A percentile compares a stretch with the other conserved stretches of the same genome.
phyloP scores from a whole-genome alignment of 495 filamentous ascomycete genomes.

The Penicillium dipodomyicola region DNA sequence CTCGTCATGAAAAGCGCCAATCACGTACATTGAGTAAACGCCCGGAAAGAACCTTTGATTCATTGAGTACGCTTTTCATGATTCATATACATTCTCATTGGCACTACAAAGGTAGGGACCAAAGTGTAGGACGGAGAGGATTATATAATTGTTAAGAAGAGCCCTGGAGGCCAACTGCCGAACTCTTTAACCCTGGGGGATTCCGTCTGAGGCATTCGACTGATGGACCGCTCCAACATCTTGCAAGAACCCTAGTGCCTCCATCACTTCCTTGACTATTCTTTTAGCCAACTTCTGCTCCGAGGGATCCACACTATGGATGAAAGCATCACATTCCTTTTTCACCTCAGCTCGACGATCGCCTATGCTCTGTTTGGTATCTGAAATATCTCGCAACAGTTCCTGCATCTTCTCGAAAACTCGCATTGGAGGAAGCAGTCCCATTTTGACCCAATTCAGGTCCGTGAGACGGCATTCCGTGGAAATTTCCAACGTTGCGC shows the following conservation, averaged over 20 bases:
- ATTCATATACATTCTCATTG: too few species aligned
- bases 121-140: too few species aligned
- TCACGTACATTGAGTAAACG: too few species aligned
- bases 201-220: too few species aligned
- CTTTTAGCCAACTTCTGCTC: neutral
- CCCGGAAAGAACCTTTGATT: too few species aligned
- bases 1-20: too few species aligned
- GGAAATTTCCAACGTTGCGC: conserved; percentile 20
- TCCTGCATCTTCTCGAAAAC: conserved; percentile 28
- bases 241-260: neutral
- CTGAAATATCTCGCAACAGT: conserved; percentile 4
- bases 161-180: too few species aligned
- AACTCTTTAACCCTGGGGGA: too few species aligned
- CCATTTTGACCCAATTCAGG: conserved; percentile 28
- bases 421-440: conserved; percentile 20
- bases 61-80: too few species aligned
- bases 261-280: conserved; percentile 3
- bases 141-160: too few species aligned
- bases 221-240: too few species aligned
- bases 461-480: conserved; percentile 19
- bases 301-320: neutral
- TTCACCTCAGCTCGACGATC: neutral
- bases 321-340: neutral
- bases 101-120: too few species aligned
- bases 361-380: conserved; percentile 9